Conservation (phyloP, 176 grass and related monocot species). For the Oropetium thomaeum region DNA sequence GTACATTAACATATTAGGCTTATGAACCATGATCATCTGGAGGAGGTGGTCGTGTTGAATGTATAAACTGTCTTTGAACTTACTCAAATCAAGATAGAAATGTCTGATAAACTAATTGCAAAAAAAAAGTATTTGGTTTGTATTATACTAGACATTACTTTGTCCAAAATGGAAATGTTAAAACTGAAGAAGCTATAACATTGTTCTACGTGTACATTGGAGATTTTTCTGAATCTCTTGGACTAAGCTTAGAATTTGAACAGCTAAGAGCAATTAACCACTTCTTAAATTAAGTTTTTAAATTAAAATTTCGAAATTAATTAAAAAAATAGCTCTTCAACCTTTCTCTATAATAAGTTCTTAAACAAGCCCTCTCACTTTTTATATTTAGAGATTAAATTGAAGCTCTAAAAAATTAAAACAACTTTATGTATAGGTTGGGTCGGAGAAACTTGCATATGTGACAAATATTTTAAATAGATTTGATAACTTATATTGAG, state of each 20-base stretch:
- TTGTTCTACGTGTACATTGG: not conserved
- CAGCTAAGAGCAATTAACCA: too few species aligned
- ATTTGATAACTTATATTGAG: too few species aligned
- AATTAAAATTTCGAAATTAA: too few species aligned
- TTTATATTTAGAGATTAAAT: too few species aligned
- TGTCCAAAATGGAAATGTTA: not conserved
- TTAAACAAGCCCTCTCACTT: too few species aligned
- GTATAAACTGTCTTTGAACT: constrained; percentile 28
- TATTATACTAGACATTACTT: not conserved
- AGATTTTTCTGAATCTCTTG: not conserved
- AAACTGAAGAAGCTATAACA: not conserved
- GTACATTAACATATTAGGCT: constrained; percentile 53
- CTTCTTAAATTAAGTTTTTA: too few species aligned
- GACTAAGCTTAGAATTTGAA: not conserved
- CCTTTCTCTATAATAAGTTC: too few species aligned
- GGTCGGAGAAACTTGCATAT: too few species aligned
- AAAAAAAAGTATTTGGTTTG: not conserved
- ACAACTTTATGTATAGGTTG: too few species aligned
- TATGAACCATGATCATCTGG: constrained; percentile 39
- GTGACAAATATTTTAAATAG: too few species aligned
- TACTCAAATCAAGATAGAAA: constrained; percentile 18
- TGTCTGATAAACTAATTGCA: constrained; percentile 1
- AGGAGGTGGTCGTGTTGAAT: not conserved
- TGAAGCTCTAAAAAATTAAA: too few species aligned
- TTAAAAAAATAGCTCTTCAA: too few species aligned